Percentiles rank a stretch among this genome's conserved stretches.
These are phyloP conservation scores for Amborella trichopoda DNA, from an alignment of 164 flowering plant species.

Conservation along the genomic window DNA sequence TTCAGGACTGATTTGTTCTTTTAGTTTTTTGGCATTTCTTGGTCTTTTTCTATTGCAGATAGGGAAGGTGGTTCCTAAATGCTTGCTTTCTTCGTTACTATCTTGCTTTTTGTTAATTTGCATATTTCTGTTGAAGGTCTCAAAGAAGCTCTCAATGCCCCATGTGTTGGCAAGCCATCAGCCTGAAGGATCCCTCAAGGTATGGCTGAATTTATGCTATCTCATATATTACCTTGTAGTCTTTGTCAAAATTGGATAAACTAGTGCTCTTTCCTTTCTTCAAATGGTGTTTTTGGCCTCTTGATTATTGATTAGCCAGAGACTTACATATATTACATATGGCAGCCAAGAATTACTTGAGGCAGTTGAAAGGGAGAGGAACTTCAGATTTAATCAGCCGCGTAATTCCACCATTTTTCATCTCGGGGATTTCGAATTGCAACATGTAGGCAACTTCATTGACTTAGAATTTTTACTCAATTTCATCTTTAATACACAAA, in stretches of 20 bases:
- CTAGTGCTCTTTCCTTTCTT: no score
- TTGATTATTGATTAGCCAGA: no score
- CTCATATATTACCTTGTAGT: no score
- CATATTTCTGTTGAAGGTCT: conserved; percentile 36
- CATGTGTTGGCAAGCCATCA: conserved; percentile 77
- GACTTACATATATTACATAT: no score
- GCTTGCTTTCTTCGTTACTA: neutral
- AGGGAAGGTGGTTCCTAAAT: neutral
- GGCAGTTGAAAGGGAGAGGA: conserved; percentile 70
- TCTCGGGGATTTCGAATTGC: conserved; percentile 74
- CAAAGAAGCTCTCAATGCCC: conserved; percentile 91
- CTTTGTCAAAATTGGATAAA: no score
- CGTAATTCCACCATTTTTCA: conserved; percentile 58
- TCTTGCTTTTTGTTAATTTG: neutral
- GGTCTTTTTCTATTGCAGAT: no score
- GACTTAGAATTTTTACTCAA: neutral
- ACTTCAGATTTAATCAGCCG: conserved; percentile 36
- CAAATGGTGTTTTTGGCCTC: no score
- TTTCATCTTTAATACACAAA: neutral
- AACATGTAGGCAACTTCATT: conserved; percentile 36
- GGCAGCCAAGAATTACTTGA: conserved; percentile 79
- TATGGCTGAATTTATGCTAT: conserved; percentile 15
- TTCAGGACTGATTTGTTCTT: no score
- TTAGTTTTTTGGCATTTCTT: no score
- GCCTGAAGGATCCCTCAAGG: conserved; percentile 78